phyloP scores from a whole-genome alignment of 2,329 filamentous ascomycete genomes.

The Beauveria caledonica region DNA sequence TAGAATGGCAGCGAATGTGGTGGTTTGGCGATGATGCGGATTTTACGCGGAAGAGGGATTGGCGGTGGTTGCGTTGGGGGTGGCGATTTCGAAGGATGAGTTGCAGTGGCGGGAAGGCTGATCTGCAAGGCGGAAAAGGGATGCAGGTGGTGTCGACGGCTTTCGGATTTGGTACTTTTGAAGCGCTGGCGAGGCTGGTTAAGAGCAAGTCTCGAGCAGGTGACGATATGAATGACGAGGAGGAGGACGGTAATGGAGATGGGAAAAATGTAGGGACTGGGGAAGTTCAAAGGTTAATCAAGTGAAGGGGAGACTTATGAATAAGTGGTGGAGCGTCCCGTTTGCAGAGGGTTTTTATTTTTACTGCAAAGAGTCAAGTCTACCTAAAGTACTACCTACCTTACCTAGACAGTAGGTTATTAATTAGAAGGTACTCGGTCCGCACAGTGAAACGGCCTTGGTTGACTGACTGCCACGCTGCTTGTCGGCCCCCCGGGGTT shows the following conservation, averaged over 20 bases:
- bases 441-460: background rate
- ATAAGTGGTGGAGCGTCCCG: background rate
- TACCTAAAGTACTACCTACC: no score
- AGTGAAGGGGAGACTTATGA: background rate
- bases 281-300: background rate
- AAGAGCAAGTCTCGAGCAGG: background rate
- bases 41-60: conserved; percentile 1
- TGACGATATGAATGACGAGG: background rate
- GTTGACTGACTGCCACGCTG: background rate
- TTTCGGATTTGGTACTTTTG: background rate
- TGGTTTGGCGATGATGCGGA: background rate
- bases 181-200: background rate
- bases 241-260: background rate
- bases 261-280: background rate
- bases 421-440: background rate
- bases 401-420: background rate
- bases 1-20: background rate
- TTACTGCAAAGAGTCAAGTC: background rate
- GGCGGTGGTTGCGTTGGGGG: background rate
- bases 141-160: background rate
- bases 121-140: conserved; percentile 4
- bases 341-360: background rate
- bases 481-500: background rate
- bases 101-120: background rate
- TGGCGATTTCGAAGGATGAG: conserved; percentile 2